phyloP scores from a whole-genome alignment of 164 flowering plant genomes.

The Piper betle region DNA sequence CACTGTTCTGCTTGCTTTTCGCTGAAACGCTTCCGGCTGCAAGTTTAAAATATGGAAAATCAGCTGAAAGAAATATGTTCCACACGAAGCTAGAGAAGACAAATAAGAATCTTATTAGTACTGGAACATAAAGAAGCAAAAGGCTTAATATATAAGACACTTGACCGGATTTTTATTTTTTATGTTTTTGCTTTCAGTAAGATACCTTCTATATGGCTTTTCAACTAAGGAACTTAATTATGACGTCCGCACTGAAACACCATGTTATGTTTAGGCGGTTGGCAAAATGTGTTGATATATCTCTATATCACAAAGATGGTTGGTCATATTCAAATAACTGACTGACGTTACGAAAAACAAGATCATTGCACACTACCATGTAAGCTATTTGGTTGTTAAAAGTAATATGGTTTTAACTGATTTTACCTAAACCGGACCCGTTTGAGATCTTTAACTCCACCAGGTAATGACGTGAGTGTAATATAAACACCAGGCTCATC shows the following conservation, averaged over 20 bases:
- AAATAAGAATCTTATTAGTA: background rate
- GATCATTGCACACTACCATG: background rate
- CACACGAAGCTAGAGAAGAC: no score
- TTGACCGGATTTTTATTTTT: no score
- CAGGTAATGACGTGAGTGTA: constrained; percentile 74
- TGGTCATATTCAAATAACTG: no score
- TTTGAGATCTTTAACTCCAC: constrained; percentile 75
- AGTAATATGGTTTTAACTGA: background rate
- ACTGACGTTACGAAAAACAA: background rate
- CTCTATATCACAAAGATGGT: no score
- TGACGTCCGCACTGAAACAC: background rate
- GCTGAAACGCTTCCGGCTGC: constrained; percentile 91
- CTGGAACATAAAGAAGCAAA: no score
- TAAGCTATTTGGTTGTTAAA: no score
- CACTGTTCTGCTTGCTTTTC: constrained; percentile 96
- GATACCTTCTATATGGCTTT: background rate
- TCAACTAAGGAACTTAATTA: background rate
- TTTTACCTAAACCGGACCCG: constrained; percentile 94
- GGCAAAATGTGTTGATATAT: no score
- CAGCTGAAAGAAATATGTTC: background rate
- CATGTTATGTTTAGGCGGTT: no score
- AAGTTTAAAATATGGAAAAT: constrained; percentile 2
- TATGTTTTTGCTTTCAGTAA: background rate
- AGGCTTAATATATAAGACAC: background rate
- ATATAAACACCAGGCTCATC: constrained; percentile 96